Conservation (phyloP, 805 yeast genomes). For the Cyberlindnera mrakii region DNA sequence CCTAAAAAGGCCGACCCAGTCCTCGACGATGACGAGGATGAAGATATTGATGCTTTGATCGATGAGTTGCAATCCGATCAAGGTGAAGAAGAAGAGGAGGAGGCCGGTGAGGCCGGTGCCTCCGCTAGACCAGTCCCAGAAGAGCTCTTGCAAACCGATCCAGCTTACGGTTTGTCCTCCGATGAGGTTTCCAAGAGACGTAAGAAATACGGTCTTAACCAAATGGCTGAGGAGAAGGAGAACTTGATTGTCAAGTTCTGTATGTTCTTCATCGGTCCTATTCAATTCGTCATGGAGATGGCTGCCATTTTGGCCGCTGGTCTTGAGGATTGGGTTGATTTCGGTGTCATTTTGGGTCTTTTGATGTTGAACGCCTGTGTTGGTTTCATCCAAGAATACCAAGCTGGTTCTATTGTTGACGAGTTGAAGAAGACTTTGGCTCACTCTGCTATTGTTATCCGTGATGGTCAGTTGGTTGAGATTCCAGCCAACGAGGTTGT, state of each 20-base stretch:
- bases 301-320: slow-evolving; percentile 95
- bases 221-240: slow-evolving; percentile 86
- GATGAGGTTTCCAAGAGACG: slow-evolving; percentile 80
- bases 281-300: slow-evolving; percentile 96
- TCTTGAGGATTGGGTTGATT: slow-evolving; percentile 97
- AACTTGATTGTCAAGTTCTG: slow-evolving; percentile 72
- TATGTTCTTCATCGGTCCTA: slow-evolving; percentile 90
- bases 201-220: slow-evolving; percentile 86
- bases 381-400: slow-evolving; percentile 96
- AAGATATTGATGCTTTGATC: slow-evolving; percentile 66
- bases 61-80: slow-evolving; percentile 69
- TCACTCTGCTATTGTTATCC: slow-evolving; percentile 77
- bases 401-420: slow-evolving; percentile 96
- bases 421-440: slow-evolving; percentile 94
- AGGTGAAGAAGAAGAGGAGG: slow-evolving; percentile 46
- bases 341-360: slow-evolving; percentile 92
- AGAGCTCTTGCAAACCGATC: slow-evolving; percentile 78
- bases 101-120: slow-evolving; percentile 40
- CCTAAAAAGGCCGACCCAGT: slow-evolving; percentile 41
- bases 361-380: slow-evolving; percentile 82
- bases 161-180: slow-evolving; percentile 64
- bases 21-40: slow-evolving; percentile 56
- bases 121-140: slow-evolving; percentile 80
- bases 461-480: slow-evolving; percentile 76
- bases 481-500: slow-evolving; percentile 80